phyloP scores from a whole-genome alignment of 345 rosid species.

The Schrenkiella parvula region DNA sequence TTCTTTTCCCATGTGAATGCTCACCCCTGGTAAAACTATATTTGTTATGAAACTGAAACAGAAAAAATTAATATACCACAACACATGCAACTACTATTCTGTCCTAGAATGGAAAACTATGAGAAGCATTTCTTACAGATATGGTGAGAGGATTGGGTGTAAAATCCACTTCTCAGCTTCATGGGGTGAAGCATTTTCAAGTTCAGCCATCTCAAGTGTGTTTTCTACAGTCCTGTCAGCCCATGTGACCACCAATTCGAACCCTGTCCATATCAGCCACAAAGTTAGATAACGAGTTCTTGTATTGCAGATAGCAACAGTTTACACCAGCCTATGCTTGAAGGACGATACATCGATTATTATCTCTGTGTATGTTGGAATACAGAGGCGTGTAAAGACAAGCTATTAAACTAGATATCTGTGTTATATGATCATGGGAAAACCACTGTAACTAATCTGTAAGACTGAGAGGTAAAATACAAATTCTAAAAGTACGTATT shows the following conservation, averaged over 20 bases:
- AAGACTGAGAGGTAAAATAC: neutral
- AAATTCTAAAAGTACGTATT: neutral
- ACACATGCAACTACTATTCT: conserved; percentile 17
- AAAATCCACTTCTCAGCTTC: conserved; percentile 87
- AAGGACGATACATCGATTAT: neutral
- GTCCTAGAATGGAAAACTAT: conserved; percentile 12
- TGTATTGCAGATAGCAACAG: conserved; percentile 26
- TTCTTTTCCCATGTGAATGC: conserved; percentile 48
- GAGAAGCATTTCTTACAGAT: conserved; percentile 52
- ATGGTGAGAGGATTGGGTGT: conserved; percentile 54
- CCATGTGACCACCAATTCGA: conserved; percentile 69
- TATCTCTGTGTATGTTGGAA: neutral
- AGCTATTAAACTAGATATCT: neutral
- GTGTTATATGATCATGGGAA: conserved; percentile 1
- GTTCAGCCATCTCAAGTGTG: conserved; percentile 91
- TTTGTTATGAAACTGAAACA: conserved; percentile 19
- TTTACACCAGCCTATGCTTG: neutral
- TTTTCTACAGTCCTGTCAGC: conserved; percentile 67
- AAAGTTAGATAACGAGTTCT: neutral
- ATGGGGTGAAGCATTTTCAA: conserved; percentile 87
- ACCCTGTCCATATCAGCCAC: conserved; percentile 48
- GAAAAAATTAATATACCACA: conserved; percentile 15
- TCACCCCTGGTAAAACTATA: conserved; percentile 43
- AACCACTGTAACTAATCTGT: neutral
- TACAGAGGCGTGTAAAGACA: conserved; percentile 4